Evolutionary conservation across 2,329 filamentous ascomycete genomes (phyloP).

Genomic region (Blumeria graminis): DNA sequence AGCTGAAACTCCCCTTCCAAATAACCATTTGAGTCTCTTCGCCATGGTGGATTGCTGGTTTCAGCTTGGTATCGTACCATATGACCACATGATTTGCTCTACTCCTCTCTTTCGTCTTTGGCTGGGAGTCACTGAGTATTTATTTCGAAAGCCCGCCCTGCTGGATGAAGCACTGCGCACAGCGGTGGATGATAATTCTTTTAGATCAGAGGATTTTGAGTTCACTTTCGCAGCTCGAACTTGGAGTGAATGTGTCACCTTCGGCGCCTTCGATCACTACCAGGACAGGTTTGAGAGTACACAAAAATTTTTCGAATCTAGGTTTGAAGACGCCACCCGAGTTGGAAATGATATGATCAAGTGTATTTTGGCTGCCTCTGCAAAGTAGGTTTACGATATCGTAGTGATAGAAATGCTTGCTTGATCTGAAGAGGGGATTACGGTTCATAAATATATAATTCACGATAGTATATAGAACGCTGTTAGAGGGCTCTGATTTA

Average conservation of each 20-base stretch:
- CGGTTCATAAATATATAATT: too few relatives aligned
- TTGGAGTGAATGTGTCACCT: constrained; percentile 81
- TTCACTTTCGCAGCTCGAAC: constrained; percentile 92
- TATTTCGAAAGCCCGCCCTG: constrained; percentile 62
- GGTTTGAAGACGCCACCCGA: constrained; percentile 67
- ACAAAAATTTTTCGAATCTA: constrained; percentile 72
- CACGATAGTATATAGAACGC: too few relatives aligned
- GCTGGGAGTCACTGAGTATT: constrained; percentile 88
- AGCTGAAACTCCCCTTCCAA: constrained; percentile 37
- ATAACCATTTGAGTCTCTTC: constrained; percentile 80
- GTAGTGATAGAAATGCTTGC: too few relatives aligned
- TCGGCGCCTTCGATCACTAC: constrained; percentile 86
- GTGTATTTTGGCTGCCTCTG: constrained; percentile 67
- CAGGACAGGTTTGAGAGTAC: constrained; percentile 75
- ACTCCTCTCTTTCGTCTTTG: constrained; percentile 92
- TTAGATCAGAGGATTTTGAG: constrained; percentile 85
- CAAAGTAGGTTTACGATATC: constrained; percentile 11
- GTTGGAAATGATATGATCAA: constrained; percentile 95
- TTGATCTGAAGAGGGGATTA: too few relatives aligned
- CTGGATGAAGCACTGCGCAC: constrained; percentile 70
- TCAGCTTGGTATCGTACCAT: constrained; percentile 75
- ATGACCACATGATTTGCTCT: constrained; percentile 99
- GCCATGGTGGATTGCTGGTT: constrained; percentile 99
- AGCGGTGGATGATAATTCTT: constrained; percentile 71
- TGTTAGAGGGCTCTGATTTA: too few relatives aligned